Evolutionary conservation across 257 asterid species (phyloP), one percentile per base, ranked within the genome.

Genomic region (Leonotis leonurus): DNA sequence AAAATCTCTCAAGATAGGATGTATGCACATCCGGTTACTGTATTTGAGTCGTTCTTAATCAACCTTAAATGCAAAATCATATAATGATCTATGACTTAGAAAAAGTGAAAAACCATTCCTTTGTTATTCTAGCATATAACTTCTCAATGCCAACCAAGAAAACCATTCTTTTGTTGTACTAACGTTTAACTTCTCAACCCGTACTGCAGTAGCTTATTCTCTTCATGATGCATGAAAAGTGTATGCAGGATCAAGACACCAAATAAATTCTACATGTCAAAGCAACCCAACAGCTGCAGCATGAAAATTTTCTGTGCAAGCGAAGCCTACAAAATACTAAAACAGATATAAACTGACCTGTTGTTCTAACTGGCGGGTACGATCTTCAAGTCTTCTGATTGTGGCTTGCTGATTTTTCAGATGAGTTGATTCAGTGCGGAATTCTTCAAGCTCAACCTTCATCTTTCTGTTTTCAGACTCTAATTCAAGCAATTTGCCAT

Each of bases 361-460:
- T 58, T 87, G 99, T 76, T 93, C 99, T 70, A 93, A 83, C 73
- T 89, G 99, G 72, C 97, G 97, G 62, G 88, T 78, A 65, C 99
- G 94, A 72, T 93, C 99, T 82, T 93, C 97, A 62, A 93, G 95
- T 73, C 96, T 85, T 83, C 96, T 83, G 70, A 93, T 89, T 32
- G 97, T 93, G 10, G 97, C 88, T 74, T 93, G 99, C 70, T 93
- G 99, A 77, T 93, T 93, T 82, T 89, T 93, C 82, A 93, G 75
- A 78, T 93, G 96, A 62, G 97, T 80, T 56, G 99, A 89, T 77
- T 93, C 99, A 5, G 95, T 83, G 52, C 96, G 90, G 74, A 81
- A 93, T 70, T 93, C 97, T 75, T 93, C 99, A 64, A 93, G 99
- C 77, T 93, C 99, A 76, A 87, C 90, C 83, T 87, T 93, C 99